Evolutionary conservation across 768 basidiomycete genomes (phyloP).

Genomic region (Lentinula aciculospora): DNA sequence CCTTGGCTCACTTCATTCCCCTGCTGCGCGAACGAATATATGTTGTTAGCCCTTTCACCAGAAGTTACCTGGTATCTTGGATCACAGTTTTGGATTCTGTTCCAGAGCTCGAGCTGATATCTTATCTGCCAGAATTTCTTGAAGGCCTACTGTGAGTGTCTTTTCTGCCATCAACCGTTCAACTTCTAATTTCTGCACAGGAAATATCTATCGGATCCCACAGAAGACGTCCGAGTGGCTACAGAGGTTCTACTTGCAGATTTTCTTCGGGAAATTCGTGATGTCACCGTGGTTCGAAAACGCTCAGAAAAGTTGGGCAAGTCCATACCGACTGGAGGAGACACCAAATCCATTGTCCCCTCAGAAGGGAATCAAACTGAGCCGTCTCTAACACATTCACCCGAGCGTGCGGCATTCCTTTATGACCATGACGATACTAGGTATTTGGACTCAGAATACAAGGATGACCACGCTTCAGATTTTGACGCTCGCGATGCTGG

Average conservation of each 20-base stretch:
- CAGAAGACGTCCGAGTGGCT: conserved; percentile 85
- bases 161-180: conserved; percentile 7
- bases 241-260: conserved; percentile 87
- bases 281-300: conserved; percentile 72
- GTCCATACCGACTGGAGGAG: conserved; percentile 30
- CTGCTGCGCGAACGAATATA: conserved; percentile 89
- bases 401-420: conserved; percentile 55
- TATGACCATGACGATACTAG: conserved; percentile 42
- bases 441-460: conserved; percentile 35
- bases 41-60: conserved; percentile 91
- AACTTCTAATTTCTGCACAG: conserved; percentile 30
- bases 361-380: conserved; percentile 22
- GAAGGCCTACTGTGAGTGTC: conserved; percentile 81
- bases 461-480: conserved; percentile 42
- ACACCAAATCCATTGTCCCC: conserved; percentile 36
- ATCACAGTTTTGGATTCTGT: conserved; percentile 93
- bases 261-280: conserved; percentile 86
- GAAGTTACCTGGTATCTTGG: conserved; percentile 97
- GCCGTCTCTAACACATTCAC: conserved; percentile 30
- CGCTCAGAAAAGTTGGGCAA: conserved; percentile 53
- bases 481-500: conserved; percentile 58
- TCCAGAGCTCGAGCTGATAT: conserved; percentile 92
- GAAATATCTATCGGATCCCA: conserved; percentile 94
- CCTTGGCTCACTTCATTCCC: conserved; percentile 91
- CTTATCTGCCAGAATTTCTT: conserved; percentile 91